A percentile compares a stretch with the other conserved stretches of the same genome.
Evolutionary conservation across 2,329 filamentous ascomycete genomes (phyloP).

Genomic region (Ploettnerulaceae sp.): DNA sequence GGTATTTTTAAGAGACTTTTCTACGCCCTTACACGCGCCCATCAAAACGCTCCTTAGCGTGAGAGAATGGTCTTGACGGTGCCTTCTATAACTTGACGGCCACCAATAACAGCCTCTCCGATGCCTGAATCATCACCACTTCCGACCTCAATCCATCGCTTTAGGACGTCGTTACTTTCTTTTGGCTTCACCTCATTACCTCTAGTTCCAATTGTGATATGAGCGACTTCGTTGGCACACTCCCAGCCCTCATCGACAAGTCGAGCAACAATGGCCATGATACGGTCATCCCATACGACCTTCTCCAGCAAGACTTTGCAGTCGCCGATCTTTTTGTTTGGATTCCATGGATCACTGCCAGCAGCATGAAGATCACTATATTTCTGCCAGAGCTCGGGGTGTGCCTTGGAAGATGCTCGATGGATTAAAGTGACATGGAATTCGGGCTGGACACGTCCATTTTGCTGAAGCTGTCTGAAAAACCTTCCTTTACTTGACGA

Average conservation of each 20-base stretch:
- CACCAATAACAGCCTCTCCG: constrained; percentile 30
- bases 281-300: constrained; percentile 75
- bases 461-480: constrained; percentile 70
- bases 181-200: constrained; percentile 74
- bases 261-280: constrained; percentile 89
- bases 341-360: constrained; percentile 30
- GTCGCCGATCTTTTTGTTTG: constrained; percentile 53
- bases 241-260: constrained; percentile 60
- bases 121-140: constrained; percentile 34
- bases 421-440: constrained; percentile 97
- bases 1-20: not conserved
- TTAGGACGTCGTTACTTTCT: constrained; percentile 85
- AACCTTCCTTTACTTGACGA: constrained; percentile 54
- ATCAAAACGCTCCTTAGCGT: constrained; percentile 13
- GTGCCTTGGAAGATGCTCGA: constrained; percentile 54
- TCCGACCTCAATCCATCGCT: constrained; percentile 64
- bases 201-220: constrained; percentile 85
- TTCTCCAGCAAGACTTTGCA: constrained; percentile 61
- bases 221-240: constrained; percentile 73
- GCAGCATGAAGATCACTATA: constrained; percentile 58
- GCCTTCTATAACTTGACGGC: constrained; percentile 27
- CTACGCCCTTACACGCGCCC: not conserved
- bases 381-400: constrained; percentile 69
- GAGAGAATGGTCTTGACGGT: constrained; percentile 30
- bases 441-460: constrained; percentile 69